Percentiles rank a stretch among this genome's conserved stretches.
Conservation (phyloP, 495 filamentous ascomycete species). For the Neurospora sp. region DNA sequence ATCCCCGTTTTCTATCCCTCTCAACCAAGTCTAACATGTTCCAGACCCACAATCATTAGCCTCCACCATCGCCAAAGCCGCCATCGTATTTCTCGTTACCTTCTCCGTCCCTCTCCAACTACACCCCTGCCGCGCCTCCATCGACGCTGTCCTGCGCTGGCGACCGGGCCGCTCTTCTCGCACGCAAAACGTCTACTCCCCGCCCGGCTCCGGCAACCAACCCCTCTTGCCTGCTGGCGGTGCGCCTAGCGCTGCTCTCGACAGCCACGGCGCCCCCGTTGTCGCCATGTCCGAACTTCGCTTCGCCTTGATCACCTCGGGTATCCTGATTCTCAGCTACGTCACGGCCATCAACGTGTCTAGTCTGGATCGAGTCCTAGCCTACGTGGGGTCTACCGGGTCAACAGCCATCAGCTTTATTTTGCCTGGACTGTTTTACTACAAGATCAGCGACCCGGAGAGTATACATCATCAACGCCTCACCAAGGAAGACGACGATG, state of each 20-base stretch:
- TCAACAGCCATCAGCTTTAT: slow-evolving; percentile 95
- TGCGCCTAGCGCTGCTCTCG: slow-evolving; percentile 3
- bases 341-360: slow-evolving; percentile 82
- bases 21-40: slow-evolving; percentile 4
- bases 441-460: slow-evolving; percentile 87
- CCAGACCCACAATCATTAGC: slow-evolving; percentile 62
- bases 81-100: slow-evolving; percentile 93
- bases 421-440: slow-evolving; percentile 91
- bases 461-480: slow-evolving; percentile 73
- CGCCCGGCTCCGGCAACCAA: slow-evolving; percentile 28
- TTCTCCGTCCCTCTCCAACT: slow-evolving; percentile 94
- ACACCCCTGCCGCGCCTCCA: slow-evolving; percentile 85
- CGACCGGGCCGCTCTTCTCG: slow-evolving; percentile 79
- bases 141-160: slow-evolving; percentile 91
- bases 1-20: neutral
- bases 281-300: slow-evolving; percentile 68
- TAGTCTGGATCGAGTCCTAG: slow-evolving; percentile 79
- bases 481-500: slow-evolving; percentile 81
- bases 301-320: slow-evolving; percentile 82
- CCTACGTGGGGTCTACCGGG: slow-evolving; percentile 91
- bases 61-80: slow-evolving; percentile 85
- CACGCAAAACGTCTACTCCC: slow-evolving; percentile 33
- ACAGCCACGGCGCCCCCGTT: slow-evolving; percentile 32
- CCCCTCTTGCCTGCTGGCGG: slow-evolving; percentile 29
- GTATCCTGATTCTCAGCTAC: slow-evolving; percentile 75